Evolutionary conservation across 345 rosid species (phyloP).

Genomic region (Clarkia xantiana): DNA sequence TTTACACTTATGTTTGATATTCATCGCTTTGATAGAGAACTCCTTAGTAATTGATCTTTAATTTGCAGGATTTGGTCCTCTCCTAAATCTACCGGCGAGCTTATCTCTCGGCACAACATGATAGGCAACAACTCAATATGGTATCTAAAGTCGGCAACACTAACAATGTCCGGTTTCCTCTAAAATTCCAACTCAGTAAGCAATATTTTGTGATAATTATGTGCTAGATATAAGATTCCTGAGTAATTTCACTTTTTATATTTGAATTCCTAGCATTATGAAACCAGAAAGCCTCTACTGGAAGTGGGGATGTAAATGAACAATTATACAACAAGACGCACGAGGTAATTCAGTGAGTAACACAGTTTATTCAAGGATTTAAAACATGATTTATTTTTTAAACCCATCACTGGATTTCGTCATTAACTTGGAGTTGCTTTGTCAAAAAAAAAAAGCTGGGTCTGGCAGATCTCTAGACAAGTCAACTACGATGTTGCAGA

Average conservation of each 20-base stretch:
- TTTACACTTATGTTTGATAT: neutral
- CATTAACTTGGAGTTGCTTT: slow-evolving; percentile 3
- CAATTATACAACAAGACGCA: slow-evolving; percentile 67
- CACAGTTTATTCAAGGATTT: neutral
- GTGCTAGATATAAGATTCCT: neutral
- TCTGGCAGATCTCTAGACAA: slow-evolving; percentile 61
- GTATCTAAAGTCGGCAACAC: slow-evolving; percentile 37
- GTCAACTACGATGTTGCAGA: slow-evolving; percentile 52
- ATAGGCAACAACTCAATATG: slow-evolving; percentile 48
- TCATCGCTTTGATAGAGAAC: neutral
- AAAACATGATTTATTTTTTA: neutral
- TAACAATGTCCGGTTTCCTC: slow-evolving; percentile 27
- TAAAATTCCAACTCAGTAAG: neutral
- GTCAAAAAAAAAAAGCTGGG: slow-evolving; percentile 17
- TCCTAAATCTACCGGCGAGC: slow-evolving; percentile 35
- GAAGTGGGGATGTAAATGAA: slow-evolving; percentile 41
- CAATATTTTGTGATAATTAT: neutral
- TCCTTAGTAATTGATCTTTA: neutral
- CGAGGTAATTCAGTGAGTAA: slow-evolving; percentile 71
- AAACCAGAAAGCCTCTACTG: slow-evolving; percentile 20
- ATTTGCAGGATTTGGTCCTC: slow-evolving; percentile 40
- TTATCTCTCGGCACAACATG: slow-evolving; percentile 37
- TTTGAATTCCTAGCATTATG: neutral
- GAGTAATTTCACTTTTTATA: too few species aligned
- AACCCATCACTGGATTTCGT: neutral